Evolutionary conservation across 2,329 filamentous ascomycete species (phyloP), one percentile per base, ranked within the genome.

Genomic region (Fonsecaea monophora): DNA sequence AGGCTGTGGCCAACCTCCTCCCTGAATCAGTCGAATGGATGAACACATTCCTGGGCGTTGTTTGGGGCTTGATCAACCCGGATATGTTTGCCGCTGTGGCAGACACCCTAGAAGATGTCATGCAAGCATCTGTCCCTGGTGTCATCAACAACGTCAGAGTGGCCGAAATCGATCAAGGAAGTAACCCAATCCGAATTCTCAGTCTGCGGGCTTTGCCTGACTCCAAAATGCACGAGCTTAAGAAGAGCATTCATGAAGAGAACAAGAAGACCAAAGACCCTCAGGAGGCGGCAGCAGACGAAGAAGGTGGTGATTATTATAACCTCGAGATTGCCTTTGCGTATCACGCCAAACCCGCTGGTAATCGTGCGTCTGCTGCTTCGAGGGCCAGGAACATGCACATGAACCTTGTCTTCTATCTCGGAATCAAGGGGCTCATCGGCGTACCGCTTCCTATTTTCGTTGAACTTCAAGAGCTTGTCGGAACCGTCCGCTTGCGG

Each of bases 1-100:
- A 88, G 77, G 92, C 94, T 0, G 92, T 91, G 2, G 89, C 90
- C 35, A 97, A 97, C 74, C 82, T 98, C 34, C 90, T 98, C 6
- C 94, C 94, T 0, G 94, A 97, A 79, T 96, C 92, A 0, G 94
- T 96, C 6, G 90, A 94, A 76, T 98, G 95, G 95, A 90, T 99
- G 86, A 99, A 99, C 77, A 94, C 92, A 0, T 87, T 95, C 59
- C 79, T 98, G 3, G 87, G 86, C 1, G 86, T 97, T 50, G 85
- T 95, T 53, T 99, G 95, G 95, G 91, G 92, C 0, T 82, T 98
- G 3, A 89, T 97, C 70, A 96, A 98, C 75, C 94, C 95, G 0
- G 94, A 98, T 53, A 96, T 98, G 91, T 95, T 99, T 77, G 83
- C 87, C n/a, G 87, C 87, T 5, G 87, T 97, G 8, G 94, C 94